A percentile compares a stretch with the other conserved stretches of the same genome.
Evolutionary conservation across 2,329 filamentous ascomycete genomes (phyloP).

Genomic region (Neopestalotiopsis sp.): DNA sequence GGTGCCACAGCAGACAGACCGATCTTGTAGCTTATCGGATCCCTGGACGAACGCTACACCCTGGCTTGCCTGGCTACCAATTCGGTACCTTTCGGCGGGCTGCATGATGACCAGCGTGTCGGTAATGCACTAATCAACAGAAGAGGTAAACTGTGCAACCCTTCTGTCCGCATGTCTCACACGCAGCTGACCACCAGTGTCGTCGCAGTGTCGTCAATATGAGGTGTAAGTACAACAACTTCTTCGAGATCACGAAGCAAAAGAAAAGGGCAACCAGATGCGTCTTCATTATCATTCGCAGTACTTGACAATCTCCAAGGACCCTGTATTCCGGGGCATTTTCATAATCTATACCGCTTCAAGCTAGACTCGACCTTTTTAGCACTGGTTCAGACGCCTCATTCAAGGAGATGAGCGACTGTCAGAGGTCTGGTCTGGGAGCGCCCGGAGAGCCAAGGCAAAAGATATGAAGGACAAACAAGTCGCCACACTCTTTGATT

Average conservation of each 20-base stretch:
- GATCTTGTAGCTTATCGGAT: background rate
- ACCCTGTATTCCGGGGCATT: background rate
- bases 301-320: background rate
- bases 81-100: background rate
- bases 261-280: background rate
- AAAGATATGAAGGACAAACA: slow-evolving; percentile 1
- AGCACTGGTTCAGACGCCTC: background rate
- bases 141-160: background rate
- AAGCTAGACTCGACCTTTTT: slow-evolving; percentile 2
- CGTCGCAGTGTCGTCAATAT: no score
- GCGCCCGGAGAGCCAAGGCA: background rate
- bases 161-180: background rate
- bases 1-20: background rate
- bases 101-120: background rate
- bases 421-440: no score
- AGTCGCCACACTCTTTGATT: background rate
- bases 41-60: background rate
- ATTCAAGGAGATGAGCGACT: background rate
- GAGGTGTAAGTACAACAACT: no score
- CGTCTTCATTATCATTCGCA: background rate
- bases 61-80: no score
- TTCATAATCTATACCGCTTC: background rate
- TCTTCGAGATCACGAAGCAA: background rate
- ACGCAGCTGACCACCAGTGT: background rate
- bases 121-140: background rate